phyloP scores from a whole-genome alignment of 1,284 basidiomycete species.

The Salmacisia buchloeana region DNA sequence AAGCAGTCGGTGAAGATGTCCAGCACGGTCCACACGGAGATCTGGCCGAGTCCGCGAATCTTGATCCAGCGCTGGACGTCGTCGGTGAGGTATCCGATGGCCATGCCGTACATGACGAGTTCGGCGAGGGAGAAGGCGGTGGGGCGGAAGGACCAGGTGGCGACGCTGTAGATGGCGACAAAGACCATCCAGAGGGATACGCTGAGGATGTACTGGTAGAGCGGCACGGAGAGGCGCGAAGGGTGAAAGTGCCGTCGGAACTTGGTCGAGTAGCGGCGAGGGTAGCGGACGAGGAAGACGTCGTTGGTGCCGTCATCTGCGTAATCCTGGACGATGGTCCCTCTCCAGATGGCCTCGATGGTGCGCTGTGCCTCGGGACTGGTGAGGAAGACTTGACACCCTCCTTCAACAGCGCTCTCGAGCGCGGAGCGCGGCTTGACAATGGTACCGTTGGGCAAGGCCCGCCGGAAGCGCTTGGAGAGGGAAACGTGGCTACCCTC shows the following conservation, averaged over 20 bases:
- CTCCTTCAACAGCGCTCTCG: constrained; percentile 33
- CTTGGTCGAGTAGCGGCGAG: constrained; percentile 4
- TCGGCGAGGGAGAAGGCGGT: constrained; percentile 27
- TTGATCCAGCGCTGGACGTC: constrained; percentile 37
- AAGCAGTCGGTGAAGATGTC: constrained; percentile 34
- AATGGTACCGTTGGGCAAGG: constrained; percentile 32
- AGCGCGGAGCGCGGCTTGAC: constrained; percentile 29
- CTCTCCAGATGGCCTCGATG: constrained; percentile 1
- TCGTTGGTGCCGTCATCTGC: neutral
- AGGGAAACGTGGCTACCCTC: constrained; percentile 22
- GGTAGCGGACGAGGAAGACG: constrained; percentile 6
- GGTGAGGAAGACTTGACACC: neutral
- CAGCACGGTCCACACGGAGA: constrained; percentile 38
- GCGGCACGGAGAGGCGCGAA: constrained; percentile 30
- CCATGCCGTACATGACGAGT: constrained; percentile 31
- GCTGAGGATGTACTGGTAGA: constrained; percentile 32
- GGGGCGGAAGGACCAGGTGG: constrained; percentile 24
- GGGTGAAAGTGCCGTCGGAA: constrained; percentile 36
- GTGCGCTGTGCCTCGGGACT: constrained; percentile 2
- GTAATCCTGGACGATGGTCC: constrained; percentile 3
- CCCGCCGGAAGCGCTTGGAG: constrained; percentile 31
- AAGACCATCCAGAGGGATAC: constrained; percentile 36
- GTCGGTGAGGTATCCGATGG: constrained; percentile 36
- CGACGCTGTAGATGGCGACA: constrained; percentile 34
- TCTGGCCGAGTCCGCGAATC: constrained; percentile 31